Base-by-base conservation (phyloP, 805 yeast species). In the Torulaspora delbrueckii region DNA sequence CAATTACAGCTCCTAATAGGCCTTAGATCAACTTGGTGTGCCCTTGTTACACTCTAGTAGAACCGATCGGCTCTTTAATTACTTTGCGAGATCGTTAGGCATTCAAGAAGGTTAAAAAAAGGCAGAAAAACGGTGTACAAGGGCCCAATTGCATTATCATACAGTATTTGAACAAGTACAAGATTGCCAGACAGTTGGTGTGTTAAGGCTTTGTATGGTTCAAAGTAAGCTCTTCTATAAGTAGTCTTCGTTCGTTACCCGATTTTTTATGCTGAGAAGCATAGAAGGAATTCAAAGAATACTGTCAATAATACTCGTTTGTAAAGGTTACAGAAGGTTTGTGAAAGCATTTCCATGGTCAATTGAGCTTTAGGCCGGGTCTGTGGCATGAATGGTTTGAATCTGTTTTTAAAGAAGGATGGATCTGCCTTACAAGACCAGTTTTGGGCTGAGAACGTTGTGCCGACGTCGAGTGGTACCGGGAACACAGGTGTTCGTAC, bases 381-480 rank as follows among this genome's bases (percentile, higher is more conserved):
- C 19, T 14, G 16, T 14, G 34, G 22, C 30, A 35, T 35, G 43
- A 26, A 36, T 36, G 47, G 47, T 9, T 25, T 43, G 13, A 45
- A 45, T 36, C 23, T 30, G n/a, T 32, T 35, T 30, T 25, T 13
- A n/a, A 37, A 40, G 31, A 31, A 13, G 13, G 45, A 42, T 4
- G 45, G 36, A 4, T 4, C 45, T 18, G 34, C 30, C 19, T 27
- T 42, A n/a, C 40, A 42, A 10, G 45, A 42, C 12, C 45, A 42
- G 19, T 42, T 42, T 28, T 28, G 45, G 45, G 31, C 40, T 22
- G 37, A 34, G 8, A 23, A 19, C 8, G 25, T 9, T 7, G 25
- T n/a, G 8, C 26, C 37, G 25, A 5, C 25, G 6, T 14, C 22
- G 12, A 13, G 16, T n/a, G 16, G 13, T 8, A 8, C 6, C 7